Percentiles rank a stretch among this genome's conserved stretches.
These are phyloP conservation scores for Pistacia vera DNA, from an alignment of 345 rosid species.

Conservation along the genomic window DNA sequence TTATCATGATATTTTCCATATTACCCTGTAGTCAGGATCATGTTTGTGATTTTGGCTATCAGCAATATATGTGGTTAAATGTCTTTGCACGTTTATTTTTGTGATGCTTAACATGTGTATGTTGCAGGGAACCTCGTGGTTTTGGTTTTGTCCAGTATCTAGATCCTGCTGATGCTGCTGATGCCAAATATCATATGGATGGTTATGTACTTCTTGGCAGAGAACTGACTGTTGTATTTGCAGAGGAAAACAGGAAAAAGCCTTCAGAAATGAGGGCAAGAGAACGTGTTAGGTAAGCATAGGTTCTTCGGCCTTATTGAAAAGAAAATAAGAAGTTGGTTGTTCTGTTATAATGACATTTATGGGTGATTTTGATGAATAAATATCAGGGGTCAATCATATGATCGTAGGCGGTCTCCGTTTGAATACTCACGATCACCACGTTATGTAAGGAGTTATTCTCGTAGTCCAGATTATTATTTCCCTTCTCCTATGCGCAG, in stretches of 20 bases:
- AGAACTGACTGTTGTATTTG: slow-evolving; percentile 79
- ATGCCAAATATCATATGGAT: slow-evolving; percentile 85
- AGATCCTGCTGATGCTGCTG: slow-evolving; percentile 87
- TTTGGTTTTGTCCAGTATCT: slow-evolving; percentile 88
- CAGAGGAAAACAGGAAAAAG: slow-evolving; percentile 88
- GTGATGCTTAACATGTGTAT: slow-evolving; percentile 14
- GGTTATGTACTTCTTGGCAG: slow-evolving; percentile 79
- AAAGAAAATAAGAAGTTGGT: not conserved
- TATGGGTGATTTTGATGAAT: not conserved
- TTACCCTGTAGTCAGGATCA: slow-evolving; percentile 11
- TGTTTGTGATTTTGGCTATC: slow-evolving; percentile 15
- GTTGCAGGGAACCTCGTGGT: slow-evolving; percentile 82
- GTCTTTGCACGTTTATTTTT: not conserved
- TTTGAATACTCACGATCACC: slow-evolving; percentile 57
- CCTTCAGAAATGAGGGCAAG: slow-evolving; percentile 92
- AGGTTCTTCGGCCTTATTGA: not conserved
- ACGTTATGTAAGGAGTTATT: slow-evolving; percentile 37
- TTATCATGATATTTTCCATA: slow-evolving; percentile 21
- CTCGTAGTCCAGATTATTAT: slow-evolving; percentile 51
- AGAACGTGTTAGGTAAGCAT: slow-evolving; percentile 52
- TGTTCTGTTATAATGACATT: not conserved
- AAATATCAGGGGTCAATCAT: slow-evolving; percentile 38
- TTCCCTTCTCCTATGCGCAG: slow-evolving; percentile 42
- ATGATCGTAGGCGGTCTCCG: slow-evolving; percentile 56
- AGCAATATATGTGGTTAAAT: not conserved